Evolutionary conservation across 345 rosid species (phyloP), one percentile per base, ranked within the genome.

Genomic region (Combretum micranthum): DNA sequence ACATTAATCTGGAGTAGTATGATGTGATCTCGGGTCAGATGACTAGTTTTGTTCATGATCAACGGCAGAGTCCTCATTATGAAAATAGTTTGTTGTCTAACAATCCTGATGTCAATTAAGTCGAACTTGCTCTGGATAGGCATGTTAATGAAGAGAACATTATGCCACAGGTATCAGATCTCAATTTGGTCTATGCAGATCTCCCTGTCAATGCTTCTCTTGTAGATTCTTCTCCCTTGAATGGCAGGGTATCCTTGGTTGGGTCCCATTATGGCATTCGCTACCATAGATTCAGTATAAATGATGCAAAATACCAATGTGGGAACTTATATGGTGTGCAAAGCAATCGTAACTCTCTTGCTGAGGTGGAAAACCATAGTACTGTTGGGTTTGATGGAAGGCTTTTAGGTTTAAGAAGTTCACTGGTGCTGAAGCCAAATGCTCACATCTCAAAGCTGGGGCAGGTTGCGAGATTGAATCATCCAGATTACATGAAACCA

Each of bases 71-170:
- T 32, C 19, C 13, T n/a, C 21, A 50, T 59, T 20, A 17, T 13
- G 19, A 50, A 8, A 19, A 42, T 53, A 55, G 23, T 45, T 37
- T 52, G 16, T 12, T 22, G 44, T 26, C 20, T 52, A 44, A 50
- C 57, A 39, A 54, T 32, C 13, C 32, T 23, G 56, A 46, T 47
- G 48, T 46, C 23, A 64, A 55, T 51, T 57, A 20, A 52, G 56
- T 12, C 25, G 68, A 54, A 52, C 42, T 6, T 4, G n/a, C 17
- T 12, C 17, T 48, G 4, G 7, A 7, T 4, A 42, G 55, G 58
- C 52, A 57, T 62, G 46, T 69, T 52, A 65, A 69, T 56, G 59
- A 65, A 50, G 78, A 73, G 47, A 73, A 69, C 45, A 56, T 68
- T 43, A 50, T 65, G 55, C 68, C 68, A 13, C 52, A 63, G 48